phyloP scores from a whole-genome alignment of 2,329 filamentous ascomycete species.

The Fusarium abutilonis region DNA sequence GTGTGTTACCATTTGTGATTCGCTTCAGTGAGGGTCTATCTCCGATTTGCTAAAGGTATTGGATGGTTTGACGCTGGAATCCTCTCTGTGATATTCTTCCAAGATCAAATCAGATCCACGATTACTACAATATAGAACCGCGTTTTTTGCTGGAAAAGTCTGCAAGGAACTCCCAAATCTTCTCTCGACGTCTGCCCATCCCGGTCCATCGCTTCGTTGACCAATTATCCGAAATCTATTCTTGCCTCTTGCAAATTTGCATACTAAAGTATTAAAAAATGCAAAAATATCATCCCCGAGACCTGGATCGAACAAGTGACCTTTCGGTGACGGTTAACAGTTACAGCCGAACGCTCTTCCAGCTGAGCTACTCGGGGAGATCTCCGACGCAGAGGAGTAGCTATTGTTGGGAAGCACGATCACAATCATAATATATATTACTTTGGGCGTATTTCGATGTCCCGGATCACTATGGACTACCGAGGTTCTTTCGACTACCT shows the following conservation, averaged over 20 bases:
- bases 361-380: constrained; percentile 34
- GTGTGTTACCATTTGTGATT: too few species aligned
- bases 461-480: too few species aligned
- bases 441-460: too few species aligned
- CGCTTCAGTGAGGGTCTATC: too few species aligned
- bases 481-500: too few species aligned
- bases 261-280: neutral
- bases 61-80: too few species aligned
- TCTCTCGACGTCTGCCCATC: neutral
- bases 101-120: too few species aligned
- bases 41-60: too few species aligned
- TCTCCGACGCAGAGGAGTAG: constrained; percentile 15
- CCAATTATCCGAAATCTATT: neutral
- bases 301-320: constrained; percentile 37
- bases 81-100: too few species aligned
- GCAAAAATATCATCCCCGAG: constrained; percentile 16
- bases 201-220: neutral
- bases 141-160: constrained; percentile 6
- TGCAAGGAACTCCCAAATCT: neutral
- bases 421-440: too few species aligned
- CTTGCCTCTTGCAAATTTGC: rapidly evolving
- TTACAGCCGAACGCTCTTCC: constrained; percentile 38
- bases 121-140: constrained; percentile 3
- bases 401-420: neutral
- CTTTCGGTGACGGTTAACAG: constrained; percentile 27